A percentile compares a stretch with the other conserved stretches of the same genome.
phyloP scores from a whole-genome alignment of 352 stramenopile species.

The Globisporangium recalcitrans region DNA sequence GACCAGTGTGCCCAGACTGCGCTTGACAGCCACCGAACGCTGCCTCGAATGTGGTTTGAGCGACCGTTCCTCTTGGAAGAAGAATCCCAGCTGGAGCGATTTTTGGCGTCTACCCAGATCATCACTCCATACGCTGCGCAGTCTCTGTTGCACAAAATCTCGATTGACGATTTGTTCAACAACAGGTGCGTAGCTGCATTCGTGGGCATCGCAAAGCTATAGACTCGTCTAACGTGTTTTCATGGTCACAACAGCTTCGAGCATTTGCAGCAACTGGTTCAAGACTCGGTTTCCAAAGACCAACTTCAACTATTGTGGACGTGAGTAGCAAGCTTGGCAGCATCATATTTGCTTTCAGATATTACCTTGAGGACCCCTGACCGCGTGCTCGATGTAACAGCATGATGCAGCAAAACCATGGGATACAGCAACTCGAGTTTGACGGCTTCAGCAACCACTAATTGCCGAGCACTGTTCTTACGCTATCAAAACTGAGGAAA shows the following conservation, averaged over 20 bases:
- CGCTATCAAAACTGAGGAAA: not conserved
- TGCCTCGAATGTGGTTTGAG: slow-evolving; percentile 72
- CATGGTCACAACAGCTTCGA: slow-evolving; percentile 23
- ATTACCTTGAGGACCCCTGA: not conserved
- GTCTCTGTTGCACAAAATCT: slow-evolving; percentile 63
- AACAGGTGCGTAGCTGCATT: slow-evolving; percentile 20
- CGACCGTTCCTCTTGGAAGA: slow-evolving; percentile 69
- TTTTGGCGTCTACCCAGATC: slow-evolving; percentile 61
- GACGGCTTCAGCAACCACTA: not conserved
- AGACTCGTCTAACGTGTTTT: not conserved
- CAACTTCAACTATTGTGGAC: slow-evolving; percentile 45
- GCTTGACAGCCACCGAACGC: slow-evolving; percentile 29
- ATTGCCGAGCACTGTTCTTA: not conserved
- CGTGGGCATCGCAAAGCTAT: not conserved
- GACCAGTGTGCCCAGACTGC: slow-evolving; percentile 50
- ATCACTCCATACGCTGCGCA: slow-evolving; percentile 62
- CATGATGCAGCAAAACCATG: slow-evolving; percentile 18
- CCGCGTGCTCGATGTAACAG: not conserved
- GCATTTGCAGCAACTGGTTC: slow-evolving; percentile 30
- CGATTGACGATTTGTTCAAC: slow-evolving; percentile 45
- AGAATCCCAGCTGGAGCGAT: slow-evolving; percentile 69
- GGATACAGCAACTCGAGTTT: slow-evolving; percentile 7
- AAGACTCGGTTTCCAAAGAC: slow-evolving; percentile 30
- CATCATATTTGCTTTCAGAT: not conserved
- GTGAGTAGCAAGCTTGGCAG: slow-evolving; percentile 12